Evolutionary conservation across 208 protist genomes (phyloP).

Genomic region (Trypanosoma boissoni): DNA sequence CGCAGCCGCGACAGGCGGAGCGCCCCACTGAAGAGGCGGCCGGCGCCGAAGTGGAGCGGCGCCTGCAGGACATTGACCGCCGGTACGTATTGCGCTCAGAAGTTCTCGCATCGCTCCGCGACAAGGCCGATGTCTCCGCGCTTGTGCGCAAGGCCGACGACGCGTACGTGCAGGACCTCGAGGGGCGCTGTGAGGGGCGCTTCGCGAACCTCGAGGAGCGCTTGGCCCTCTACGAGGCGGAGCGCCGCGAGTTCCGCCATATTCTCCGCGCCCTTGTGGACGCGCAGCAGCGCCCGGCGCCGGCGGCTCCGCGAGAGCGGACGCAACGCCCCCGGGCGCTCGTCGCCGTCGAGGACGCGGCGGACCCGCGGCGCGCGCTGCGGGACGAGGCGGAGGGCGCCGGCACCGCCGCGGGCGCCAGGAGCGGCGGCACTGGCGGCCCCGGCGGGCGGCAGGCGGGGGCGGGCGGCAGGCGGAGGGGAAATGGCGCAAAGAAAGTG

Average conservation of each 20-base stretch:
- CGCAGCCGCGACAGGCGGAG: slow-evolving; percentile 8
- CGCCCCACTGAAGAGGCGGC: background rate
- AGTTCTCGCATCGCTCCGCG: slow-evolving; percentile 36
- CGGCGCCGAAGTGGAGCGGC: slow-evolving; percentile 10
- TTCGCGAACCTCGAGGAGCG: slow-evolving; percentile 73
- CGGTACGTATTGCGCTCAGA: slow-evolving; percentile 49
- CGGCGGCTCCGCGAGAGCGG: too few relatives aligned
- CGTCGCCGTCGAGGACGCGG: slow-evolving; percentile 5
- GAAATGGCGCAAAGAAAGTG: too few relatives aligned
- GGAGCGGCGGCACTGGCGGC: background rate
- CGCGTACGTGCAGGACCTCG: slow-evolving; percentile 47
- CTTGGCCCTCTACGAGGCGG: slow-evolving; percentile 68
- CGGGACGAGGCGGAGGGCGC: background rate
- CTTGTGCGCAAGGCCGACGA: slow-evolving; percentile 56
- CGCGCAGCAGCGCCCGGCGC: slow-evolving; percentile 12
- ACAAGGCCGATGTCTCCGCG: slow-evolving; percentile 51
- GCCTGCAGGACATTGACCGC: slow-evolving; percentile 45
- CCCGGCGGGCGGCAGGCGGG: too few relatives aligned
- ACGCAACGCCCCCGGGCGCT: too few relatives aligned
- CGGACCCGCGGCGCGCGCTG: slow-evolving; percentile 15
- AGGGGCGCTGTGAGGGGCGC: slow-evolving; percentile 42
- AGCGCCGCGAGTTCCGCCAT: slow-evolving; percentile 64
- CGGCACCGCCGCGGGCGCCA: background rate
- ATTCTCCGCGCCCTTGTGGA: slow-evolving; percentile 45
- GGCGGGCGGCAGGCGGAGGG: too few relatives aligned